Base-by-base conservation (phyloP, 2,329 filamentous ascomycete genomes). In the Graphium sp. region DNA sequence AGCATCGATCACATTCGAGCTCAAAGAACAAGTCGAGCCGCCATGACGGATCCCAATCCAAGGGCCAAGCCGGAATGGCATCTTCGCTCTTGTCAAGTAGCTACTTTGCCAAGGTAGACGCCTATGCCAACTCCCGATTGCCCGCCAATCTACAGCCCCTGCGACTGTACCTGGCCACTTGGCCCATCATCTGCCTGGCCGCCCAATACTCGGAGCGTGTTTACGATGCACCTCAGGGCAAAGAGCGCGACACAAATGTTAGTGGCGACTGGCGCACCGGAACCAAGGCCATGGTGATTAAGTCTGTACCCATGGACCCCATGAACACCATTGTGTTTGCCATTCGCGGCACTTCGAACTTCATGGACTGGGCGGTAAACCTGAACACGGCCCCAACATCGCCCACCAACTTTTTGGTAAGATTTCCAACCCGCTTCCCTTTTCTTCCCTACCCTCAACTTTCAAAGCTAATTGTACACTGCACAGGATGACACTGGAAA, bases 351-450 rank as follows among this genome's bases (percentile, higher is more conserved):
- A 83, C 74, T 1, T 71, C 81, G 15, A 78, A 70, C 6, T 79
- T 89, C 39, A 72, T 79, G 56, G 83, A 92, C 51, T 92, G 83
- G 83, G 67, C 77, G 2, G 78, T 89, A 25, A 91, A 92, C 46
- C 62, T 89, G 30, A 70, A 79, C 28, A 67, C 67, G 2, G 69
- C 65, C 0, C 81, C 81, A 0, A 58, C 65, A 0, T 60, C 70
- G 2, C 80, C 83, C 0, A 46, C 44, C 0, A 68, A 66, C 2
- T 89, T 91, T 44, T 58, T 92, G 16, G 20, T 25, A 22, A 13
- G 25, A 13, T 6, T 13, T 11, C 10, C n/a, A n/a, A n/a, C n/a
- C n/a, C n/a, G n/a, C 3, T 13, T 18, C 12, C 13, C 15, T 11
- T n/a, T 12, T 12, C 13, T 24, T 22, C 10, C 19, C 7, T 4